Evolutionary conservation across 2,329 filamentous ascomycete species (phyloP), one percentile per base, ranked within the genome.

Genomic region (Aspergillus arachidicola): DNA sequence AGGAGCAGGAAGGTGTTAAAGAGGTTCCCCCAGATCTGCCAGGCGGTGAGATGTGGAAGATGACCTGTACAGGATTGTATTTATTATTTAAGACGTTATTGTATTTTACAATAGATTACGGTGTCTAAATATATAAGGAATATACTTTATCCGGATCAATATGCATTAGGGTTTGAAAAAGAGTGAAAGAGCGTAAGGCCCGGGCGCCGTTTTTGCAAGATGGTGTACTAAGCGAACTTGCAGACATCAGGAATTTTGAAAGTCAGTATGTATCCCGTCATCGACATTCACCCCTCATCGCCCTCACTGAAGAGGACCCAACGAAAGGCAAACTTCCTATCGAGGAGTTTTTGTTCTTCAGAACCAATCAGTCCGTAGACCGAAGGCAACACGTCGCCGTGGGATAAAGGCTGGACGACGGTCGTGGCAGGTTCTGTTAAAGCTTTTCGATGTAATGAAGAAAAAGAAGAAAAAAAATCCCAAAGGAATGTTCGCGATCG

Each of bases 301-400:
- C 87, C 86, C 84, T 88, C 87, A 89, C 74, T 85, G 67, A 88
- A 90, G 87, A 88, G 81, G 85, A 89, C 86, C 80, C 86, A 85
- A 85, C 86, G 87, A 84, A 83, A 83, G 82, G 80, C 81, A 84
- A 87, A 89, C 87, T 91, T 90, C 88, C 88, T 90, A 89, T 87
- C 82, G 79, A 80, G 84, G 84, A 83, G 76, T 53, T 71, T 87
- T 87, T 81, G 64, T 77, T 90, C 87, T 90, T 81, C 86, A 86
- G 86, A 87, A 81, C 86, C 85, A 83, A 82, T 80, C 83, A 83
- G 82, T 81, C 80, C 78, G 69, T 78, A 80, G 80, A 83, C 84
- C 71, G 73, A 87, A 89, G 88, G 88, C 88, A 90, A 89, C 87
- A 78, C 85, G 83, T 82, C 86, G 87, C 84, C 86, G 85, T 87